Percentiles rank a stretch among this genome's conserved stretches.
Evolutionary conservation across 2,329 filamentous ascomycete species (phyloP).

Genomic region (Fusarium anthophilum): DNA sequence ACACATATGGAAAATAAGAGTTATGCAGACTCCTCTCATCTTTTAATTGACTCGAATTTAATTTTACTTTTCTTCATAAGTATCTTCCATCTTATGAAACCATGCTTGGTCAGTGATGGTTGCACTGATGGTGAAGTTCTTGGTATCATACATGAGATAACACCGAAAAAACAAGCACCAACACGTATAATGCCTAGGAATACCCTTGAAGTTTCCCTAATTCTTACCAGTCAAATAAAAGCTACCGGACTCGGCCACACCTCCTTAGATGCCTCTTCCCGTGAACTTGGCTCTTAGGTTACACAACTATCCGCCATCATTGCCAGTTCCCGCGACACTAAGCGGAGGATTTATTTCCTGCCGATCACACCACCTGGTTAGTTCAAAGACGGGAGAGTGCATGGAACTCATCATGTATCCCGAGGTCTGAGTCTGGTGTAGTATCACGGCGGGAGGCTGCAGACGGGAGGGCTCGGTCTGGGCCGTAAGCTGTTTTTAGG

Average conservation of each 20-base stretch:
- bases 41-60: background rate
- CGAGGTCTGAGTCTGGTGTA: background rate
- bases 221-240: background rate
- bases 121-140: background rate
- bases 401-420: background rate
- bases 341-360: background rate
- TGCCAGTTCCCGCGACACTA: slow-evolving; percentile 5
- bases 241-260: background rate
- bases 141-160: background rate
- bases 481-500: background rate
- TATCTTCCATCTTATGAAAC: background rate
- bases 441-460: slow-evolving; percentile 11
- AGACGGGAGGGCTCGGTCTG: slow-evolving; percentile 7
- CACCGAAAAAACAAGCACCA: background rate
- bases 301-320: slow-evolving; percentile 10
- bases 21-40: background rate
- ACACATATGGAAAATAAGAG: background rate
- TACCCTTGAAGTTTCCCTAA: too few relatives aligned
- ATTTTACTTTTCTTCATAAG: background rate
- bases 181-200: background rate
- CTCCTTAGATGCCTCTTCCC: slow-evolving; percentile 17
- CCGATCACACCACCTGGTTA: background rate
- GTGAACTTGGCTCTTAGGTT: slow-evolving; percentile 16
- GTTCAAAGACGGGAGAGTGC: slow-evolving; percentile 9
- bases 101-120: background rate